phyloP scores from a whole-genome alignment of 1,139 yeast species.

The Pichia sp. region DNA sequence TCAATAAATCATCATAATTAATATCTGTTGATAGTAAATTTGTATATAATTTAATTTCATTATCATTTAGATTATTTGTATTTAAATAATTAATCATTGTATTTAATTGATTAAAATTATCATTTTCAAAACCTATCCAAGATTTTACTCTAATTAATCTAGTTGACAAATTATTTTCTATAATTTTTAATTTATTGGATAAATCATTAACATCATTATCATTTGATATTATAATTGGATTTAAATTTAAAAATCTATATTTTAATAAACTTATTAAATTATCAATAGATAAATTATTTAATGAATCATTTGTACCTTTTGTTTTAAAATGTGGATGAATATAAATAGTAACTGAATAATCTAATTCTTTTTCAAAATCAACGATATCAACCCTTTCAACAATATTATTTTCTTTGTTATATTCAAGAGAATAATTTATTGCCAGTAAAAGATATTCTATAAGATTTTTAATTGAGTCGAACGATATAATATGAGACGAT shows the following conservation, averaged over 20 bases:
- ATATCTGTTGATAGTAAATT: slow-evolving; percentile 4
- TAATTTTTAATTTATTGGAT: slow-evolving; percentile 7
- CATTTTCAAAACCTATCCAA: slow-evolving; percentile 50
- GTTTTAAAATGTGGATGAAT: slow-evolving; percentile 15
- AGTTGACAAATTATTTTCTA: slow-evolving; percentile 6
- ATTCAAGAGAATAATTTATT: slow-evolving; percentile 1
- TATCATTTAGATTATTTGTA: slow-evolving; percentile 24
- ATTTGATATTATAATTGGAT: slow-evolving; percentile 13
- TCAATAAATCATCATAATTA: not conserved
- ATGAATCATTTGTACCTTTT: not conserved
- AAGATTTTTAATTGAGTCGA: not conserved
- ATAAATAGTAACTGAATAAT: slow-evolving; percentile 21
- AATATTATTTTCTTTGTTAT: not conserved
- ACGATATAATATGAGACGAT: not conserved
- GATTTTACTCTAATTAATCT: slow-evolving; percentile 46
- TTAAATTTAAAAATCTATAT: slow-evolving; percentile 26
- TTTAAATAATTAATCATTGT: slow-evolving; percentile 23
- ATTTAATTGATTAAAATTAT: slow-evolving; percentile 27
- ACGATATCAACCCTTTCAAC: slow-evolving; percentile 8
- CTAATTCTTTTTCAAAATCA: slow-evolving; percentile 20
- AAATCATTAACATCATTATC: slow-evolving; percentile 4
- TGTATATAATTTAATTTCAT: slow-evolving; percentile 5
- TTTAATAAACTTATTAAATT: slow-evolving; percentile 14
- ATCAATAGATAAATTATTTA: slow-evolving; percentile 7
- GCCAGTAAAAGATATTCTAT: slow-evolving; percentile 1